Percentiles rank a stretch among this genome's conserved stretches.
These are phyloP conservation scores for Phytophthora melonis DNA, from an alignment of 352 stramenopile genomes.

Conservation along the genomic window DNA sequence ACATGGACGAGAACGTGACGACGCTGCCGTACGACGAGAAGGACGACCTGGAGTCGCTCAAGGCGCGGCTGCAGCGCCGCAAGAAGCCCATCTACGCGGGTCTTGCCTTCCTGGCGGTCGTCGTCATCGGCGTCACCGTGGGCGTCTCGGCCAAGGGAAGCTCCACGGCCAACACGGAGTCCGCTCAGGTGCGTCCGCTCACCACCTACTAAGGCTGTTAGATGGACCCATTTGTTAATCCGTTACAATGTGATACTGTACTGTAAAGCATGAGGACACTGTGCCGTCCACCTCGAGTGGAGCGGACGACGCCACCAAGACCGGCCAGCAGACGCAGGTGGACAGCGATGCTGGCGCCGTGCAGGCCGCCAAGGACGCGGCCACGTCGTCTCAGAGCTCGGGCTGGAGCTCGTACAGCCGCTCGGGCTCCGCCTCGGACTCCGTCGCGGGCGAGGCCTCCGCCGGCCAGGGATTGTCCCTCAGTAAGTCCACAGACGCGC, in stretches of 20 bases:
- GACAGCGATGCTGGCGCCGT: constrained; percentile 28
- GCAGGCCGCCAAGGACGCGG: constrained; percentile 35
- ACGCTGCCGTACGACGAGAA: constrained; percentile 61
- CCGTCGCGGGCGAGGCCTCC: constrained; percentile 33
- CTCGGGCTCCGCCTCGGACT: constrained; percentile 32
- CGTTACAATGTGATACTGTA: not conserved
- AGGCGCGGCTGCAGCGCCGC: constrained; percentile 45
- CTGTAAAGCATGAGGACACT: constrained; percentile 12
- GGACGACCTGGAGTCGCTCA: constrained; percentile 59
- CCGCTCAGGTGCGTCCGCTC: constrained; percentile 39
- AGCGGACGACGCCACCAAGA: constrained; percentile 21
- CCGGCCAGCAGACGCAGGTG: constrained; percentile 13
- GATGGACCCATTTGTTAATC: constrained; percentile 11
- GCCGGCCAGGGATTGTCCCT: constrained; percentile 33
- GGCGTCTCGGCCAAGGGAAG: constrained; percentile 26
- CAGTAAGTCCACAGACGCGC: constrained; percentile 17
- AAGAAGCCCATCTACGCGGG: constrained; percentile 80
- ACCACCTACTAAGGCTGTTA: not conserved
- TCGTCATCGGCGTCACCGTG: constrained; percentile 59
- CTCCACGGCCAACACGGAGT: constrained; percentile 44
- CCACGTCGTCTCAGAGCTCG: constrained; percentile 19
- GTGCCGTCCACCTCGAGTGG: constrained; percentile 24
- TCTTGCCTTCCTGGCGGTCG: constrained; percentile 61
- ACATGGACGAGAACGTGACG: constrained; percentile 36
- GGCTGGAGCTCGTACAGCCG: constrained; percentile 25